Conservation (phyloP, 768 basidiomycete genomes). For the Tylopilus sp. region DNA sequence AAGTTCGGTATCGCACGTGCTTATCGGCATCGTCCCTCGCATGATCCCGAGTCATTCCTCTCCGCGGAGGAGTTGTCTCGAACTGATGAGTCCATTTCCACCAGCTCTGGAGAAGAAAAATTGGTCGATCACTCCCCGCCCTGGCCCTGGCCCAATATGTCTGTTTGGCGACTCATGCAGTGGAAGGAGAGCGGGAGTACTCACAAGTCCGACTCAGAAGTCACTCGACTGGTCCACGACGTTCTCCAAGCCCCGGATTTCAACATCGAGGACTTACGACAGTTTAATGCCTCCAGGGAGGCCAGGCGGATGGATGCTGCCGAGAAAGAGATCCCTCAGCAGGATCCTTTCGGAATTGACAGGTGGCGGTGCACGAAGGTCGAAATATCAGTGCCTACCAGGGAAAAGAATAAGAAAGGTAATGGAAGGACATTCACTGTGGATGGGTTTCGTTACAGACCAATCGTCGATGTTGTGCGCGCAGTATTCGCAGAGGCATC, state of each 20-base stretch:
- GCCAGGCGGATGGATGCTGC: background rate
- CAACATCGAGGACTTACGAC: too few species aligned
- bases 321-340: background rate
- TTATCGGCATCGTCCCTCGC: background rate
- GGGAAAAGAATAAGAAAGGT: background rate
- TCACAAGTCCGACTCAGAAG: background rate
- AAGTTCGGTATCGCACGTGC: background rate
- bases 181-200: background rate
- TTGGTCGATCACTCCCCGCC: background rate
- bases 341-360: background rate
- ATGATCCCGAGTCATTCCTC: background rate
- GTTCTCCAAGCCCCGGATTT: too few species aligned
- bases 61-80: background rate
- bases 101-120: background rate
- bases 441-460: background rate
- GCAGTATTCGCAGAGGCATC: background rate
- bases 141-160: background rate
- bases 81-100: background rate
- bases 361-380: background rate
- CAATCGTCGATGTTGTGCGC: background rate
- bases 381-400: background rate
- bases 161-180: background rate
- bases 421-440: background rate
- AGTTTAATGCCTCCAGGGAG: background rate
- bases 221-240: background rate